phyloP scores from a whole-genome alignment of 306 rosid species.

The Amphicarpaea edgeworthii region DNA sequence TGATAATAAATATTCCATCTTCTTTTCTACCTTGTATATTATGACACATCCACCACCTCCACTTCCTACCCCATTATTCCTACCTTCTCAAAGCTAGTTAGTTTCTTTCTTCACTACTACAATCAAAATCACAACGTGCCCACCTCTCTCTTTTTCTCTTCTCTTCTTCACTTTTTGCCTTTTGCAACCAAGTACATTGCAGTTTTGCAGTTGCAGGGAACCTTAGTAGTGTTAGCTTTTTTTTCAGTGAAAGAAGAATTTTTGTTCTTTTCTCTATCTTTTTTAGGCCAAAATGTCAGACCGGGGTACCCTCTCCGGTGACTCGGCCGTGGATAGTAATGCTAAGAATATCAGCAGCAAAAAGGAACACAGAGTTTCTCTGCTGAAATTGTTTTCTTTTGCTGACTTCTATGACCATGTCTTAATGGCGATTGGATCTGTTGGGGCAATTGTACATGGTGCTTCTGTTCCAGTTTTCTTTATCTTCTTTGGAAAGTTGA shows the following conservation, averaged over 20 bases:
- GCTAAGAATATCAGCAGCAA: slow-evolving; percentile 33
- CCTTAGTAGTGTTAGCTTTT: slow-evolving; percentile 3
- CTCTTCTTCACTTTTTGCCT: slow-evolving; percentile 17
- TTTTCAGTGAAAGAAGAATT: not conserved
- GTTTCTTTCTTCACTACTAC: slow-evolving; percentile 49
- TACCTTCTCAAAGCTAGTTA: slow-evolving; percentile 36
- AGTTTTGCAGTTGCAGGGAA: slow-evolving; percentile 11
- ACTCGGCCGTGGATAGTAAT: slow-evolving; percentile 33
- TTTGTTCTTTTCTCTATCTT: slow-evolving; percentile 2
- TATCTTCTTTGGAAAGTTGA: slow-evolving; percentile 87
- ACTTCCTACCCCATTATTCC: slow-evolving; percentile 43
- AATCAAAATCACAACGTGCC: slow-evolving; percentile 43
- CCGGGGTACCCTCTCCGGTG: slow-evolving; percentile 51
- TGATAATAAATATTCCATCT: slow-evolving; percentile 55
- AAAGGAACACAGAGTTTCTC: slow-evolving; percentile 61
- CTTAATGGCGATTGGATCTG: slow-evolving; percentile 74
- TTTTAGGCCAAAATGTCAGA: slow-evolving; percentile 50
- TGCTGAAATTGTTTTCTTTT: slow-evolving; percentile 73
- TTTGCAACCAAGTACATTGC: slow-evolving; percentile 26
- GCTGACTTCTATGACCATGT: slow-evolving; percentile 82
- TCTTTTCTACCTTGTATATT: slow-evolving; percentile 49
- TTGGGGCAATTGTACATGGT: slow-evolving; percentile 91
- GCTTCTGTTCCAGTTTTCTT: slow-evolving; percentile 97
- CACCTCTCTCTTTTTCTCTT: slow-evolving; percentile 15
- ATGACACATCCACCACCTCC: slow-evolving; percentile 57